These are phyloP conservation scores for Cylindrodendrum hubeiense DNA, from an alignment of 2,329 filamentous ascomycete genomes.

Conservation along the genomic window DNA sequence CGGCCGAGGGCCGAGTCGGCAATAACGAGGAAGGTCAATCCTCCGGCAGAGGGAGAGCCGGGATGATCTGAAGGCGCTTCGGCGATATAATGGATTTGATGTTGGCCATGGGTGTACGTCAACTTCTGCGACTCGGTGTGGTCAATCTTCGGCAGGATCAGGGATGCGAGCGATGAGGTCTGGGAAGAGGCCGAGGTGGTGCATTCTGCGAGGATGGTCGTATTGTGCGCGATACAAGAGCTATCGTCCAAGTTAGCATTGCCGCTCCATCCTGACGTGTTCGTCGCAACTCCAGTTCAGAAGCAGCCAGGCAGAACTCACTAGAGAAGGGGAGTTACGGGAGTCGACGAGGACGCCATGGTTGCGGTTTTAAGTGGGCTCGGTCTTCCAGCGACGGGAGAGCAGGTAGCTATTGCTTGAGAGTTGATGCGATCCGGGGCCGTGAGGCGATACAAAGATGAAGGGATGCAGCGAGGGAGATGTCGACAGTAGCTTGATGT, in stretches of 20 bases:
- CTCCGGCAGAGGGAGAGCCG: constrained; percentile 73
- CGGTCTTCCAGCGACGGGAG: not conserved
- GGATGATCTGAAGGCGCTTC: constrained; percentile 79
- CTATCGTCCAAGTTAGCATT: constrained; percentile 57
- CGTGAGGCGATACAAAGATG: not conserved
- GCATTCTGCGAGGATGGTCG: constrained; percentile 93
- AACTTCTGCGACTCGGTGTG: constrained; percentile 87
- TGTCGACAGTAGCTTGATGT: constrained; percentile 24
- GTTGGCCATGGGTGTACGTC: constrained; percentile 91
- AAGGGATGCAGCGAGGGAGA: constrained; percentile 2
- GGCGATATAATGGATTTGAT: constrained; percentile 96
- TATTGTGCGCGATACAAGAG: constrained; percentile 93
- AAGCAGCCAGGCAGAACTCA: constrained; percentile 57
- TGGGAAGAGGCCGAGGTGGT: constrained; percentile 86
- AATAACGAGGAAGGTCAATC: constrained; percentile 92
- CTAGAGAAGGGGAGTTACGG: constrained; percentile 79
- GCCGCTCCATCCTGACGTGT: not conserved
- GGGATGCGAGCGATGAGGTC: constrained; percentile 87
- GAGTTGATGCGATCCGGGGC: not conserved
- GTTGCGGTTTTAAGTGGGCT: constrained; percentile 17
- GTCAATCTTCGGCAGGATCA: constrained; percentile 95
- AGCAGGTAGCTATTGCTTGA: not conserved
- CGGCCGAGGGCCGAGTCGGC: constrained; percentile 85
- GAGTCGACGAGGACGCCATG: constrained; percentile 80
- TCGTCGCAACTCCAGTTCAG: not conserved